Evolutionary conservation across 306 rosid species (phyloP), one percentile per base, ranked within the genome.

Genomic region (Castanea sativa): DNA sequence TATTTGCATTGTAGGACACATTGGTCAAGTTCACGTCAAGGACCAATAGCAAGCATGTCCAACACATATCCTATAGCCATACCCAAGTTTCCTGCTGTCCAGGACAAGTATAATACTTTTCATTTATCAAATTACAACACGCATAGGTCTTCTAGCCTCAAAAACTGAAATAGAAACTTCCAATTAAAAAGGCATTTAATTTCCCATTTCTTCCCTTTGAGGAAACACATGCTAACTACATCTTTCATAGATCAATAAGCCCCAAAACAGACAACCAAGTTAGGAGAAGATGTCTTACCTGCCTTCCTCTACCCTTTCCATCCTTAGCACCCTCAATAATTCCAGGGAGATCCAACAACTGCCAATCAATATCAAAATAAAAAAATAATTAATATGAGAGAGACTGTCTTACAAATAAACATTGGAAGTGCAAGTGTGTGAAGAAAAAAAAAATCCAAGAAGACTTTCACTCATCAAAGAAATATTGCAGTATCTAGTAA

Each of bases 271-370:
- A 45, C 38, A 49, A 23, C 14, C 21, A 71, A 71, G 21, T 52
- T 21, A 33, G 38, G 32, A 6, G 19, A 11, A 49, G 21, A 65
- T 19, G 67, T 73, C 76, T 91, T 91, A 95, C 99, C 98, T 95
- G 99, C 80, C 99, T 89, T 83, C 99, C 99, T 91, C 99, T 90
- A 61, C 98, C 99, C 87, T 95, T 95, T 71, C 99, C 98, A 79
- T 93, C 99, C 86, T 95, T 93, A 2, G 98, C 98, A 83, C 99
- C 97, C 89, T 95, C 98, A 71, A 95, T 95, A 88, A 95, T 95
- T 73, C 98, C 98, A 69, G 99, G 99, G 58, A 95, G 98, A 89
- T 95, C 98, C 88, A 95, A 86, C 84, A 95, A 89, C 99, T 95
- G 96, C 88, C 90, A 79, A 64, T 76, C 49, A 74, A 76, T 82